Percentiles rank a stretch among this genome's conserved stretches.
These are phyloP conservation scores for Solanum etuberosum DNA, from an alignment of 257 asterid genomes.

Conservation along the genomic window DNA sequence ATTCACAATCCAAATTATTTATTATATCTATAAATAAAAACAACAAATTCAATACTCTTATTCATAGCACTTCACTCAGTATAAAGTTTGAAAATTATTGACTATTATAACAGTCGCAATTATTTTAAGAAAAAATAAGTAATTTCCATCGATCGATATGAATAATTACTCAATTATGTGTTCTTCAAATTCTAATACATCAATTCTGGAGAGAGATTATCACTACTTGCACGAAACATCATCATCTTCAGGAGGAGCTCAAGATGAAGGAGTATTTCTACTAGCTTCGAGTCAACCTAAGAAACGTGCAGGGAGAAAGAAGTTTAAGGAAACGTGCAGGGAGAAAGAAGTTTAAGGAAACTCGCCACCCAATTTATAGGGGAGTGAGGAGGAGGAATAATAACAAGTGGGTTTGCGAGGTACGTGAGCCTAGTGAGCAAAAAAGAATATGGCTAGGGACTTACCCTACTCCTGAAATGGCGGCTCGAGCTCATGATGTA, in stretches of 20 bases:
- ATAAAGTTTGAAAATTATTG: too few relatives aligned
- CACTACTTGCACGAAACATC: not conserved
- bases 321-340: constrained; percentile 26
- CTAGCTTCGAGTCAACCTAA: constrained; percentile 20
- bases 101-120: too few relatives aligned
- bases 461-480: constrained; percentile 74
- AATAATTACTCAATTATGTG: too few relatives aligned
- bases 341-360: constrained; percentile 25
- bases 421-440: constrained; percentile 49
- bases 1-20: not conserved
- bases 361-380: constrained; percentile 27
- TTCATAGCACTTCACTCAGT: too few relatives aligned
- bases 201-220: too few relatives aligned
- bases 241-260: not conserved
- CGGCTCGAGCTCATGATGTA: constrained; percentile 71
- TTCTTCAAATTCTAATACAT: too few relatives aligned
- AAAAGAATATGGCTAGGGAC: constrained; percentile 72
- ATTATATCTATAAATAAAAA: too few relatives aligned
- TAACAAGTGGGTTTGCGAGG: constrained; percentile 28
- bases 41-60: too few relatives aligned
- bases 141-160: too few relatives aligned
- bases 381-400: constrained; percentile 25
- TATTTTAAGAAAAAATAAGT: too few relatives aligned
- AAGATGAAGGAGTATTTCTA: not conserved
- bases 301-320: constrained; percentile 21